Evolutionary conservation across 2,329 filamentous ascomycete species (phyloP).

Genomic region (Aspergillus sp.): DNA sequence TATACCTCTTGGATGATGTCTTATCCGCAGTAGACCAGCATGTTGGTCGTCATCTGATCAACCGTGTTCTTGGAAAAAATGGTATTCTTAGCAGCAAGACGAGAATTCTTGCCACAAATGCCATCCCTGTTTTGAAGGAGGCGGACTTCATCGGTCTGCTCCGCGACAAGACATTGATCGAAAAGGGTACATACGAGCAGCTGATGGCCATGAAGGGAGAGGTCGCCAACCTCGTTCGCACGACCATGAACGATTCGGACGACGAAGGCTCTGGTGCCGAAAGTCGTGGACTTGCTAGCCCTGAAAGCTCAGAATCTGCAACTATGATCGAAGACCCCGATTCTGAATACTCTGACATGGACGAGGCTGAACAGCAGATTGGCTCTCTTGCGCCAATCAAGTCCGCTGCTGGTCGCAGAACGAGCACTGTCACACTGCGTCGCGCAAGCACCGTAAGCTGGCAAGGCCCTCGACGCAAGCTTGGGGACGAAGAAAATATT

Average conservation of each 20-base stretch:
- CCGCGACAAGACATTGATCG: slow-evolving; percentile 77
- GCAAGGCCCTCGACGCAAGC: slow-evolving; percentile 77
- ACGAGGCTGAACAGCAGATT: slow-evolving; percentile 67
- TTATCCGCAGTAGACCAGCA: slow-evolving; percentile 98
- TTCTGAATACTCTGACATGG: slow-evolving; percentile 53
- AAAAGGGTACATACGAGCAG: slow-evolving; percentile 87
- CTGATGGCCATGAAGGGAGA: slow-evolving; percentile 92
- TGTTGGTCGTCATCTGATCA: slow-evolving; percentile 90
- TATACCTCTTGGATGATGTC: slow-evolving; percentile 92
- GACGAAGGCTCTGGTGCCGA: slow-evolving; percentile 51
- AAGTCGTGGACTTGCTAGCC: slow-evolving; percentile 61
- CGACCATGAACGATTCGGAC: slow-evolving; percentile 55
- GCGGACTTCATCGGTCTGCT: slow-evolving; percentile 86
- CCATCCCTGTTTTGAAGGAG: slow-evolving; percentile 85
- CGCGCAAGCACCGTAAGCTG: slow-evolving; percentile 92
- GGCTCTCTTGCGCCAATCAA: slow-evolving; percentile 77
- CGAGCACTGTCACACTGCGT: slow-evolving; percentile 76
- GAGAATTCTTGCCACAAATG: slow-evolving; percentile 89
- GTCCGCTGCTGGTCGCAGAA: slow-evolving; percentile 61
- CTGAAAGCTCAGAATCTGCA: slow-evolving; percentile 65
- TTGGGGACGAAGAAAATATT: slow-evolving; percentile 72
- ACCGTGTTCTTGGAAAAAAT: slow-evolving; percentile 83
- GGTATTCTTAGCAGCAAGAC: slow-evolving; percentile 85
- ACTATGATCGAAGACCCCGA: slow-evolving; percentile 52
- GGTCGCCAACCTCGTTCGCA: slow-evolving; percentile 79